phyloP scores from a whole-genome alignment of 169 alveolate species.

The Plasmodium cynomolgi region DNA sequence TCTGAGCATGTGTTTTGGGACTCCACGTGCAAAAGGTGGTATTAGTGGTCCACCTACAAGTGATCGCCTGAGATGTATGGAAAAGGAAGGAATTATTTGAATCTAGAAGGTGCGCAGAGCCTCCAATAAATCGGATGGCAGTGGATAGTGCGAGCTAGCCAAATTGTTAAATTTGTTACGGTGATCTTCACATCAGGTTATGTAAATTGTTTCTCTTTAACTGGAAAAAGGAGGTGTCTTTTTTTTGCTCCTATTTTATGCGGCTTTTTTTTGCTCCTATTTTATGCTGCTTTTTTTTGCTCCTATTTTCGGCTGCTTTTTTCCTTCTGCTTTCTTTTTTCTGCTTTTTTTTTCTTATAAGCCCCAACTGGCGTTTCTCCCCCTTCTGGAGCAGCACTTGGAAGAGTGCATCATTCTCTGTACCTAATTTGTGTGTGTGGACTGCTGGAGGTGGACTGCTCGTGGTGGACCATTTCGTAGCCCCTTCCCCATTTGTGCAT shows the following conservation, averaged over 20 bases:
- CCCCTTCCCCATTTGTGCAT: neutral
- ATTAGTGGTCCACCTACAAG: constrained; percentile 1
- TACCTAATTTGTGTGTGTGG: neutral
- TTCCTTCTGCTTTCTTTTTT: neutral
- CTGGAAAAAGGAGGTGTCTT: neutral
- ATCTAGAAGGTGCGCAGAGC: neutral
- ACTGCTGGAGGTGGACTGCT: neutral
- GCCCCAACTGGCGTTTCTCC: neutral
- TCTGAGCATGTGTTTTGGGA: constrained; percentile 72
- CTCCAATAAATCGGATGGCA: neutral
- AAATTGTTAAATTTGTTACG: neutral
- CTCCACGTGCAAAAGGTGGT: constrained; percentile 23
- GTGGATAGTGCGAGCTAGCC: neutral
- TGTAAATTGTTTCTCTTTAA: constrained; percentile 24
- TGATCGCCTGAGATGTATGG: neutral
- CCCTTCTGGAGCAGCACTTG: neutral
- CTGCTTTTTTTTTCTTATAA: neutral
- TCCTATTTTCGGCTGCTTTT: neutral
- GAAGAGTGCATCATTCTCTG: neutral
- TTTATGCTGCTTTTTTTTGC: neutral
- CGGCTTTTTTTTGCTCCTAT: neutral
- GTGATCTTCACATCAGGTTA: neutral
- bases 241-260: neutral
- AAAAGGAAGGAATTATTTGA: neutral
- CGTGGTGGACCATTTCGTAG: neutral